These are phyloP conservation scores for Yueomyces sp. DNA, from an alignment of 1,139 yeast species.

Conservation along the genomic window DNA sequence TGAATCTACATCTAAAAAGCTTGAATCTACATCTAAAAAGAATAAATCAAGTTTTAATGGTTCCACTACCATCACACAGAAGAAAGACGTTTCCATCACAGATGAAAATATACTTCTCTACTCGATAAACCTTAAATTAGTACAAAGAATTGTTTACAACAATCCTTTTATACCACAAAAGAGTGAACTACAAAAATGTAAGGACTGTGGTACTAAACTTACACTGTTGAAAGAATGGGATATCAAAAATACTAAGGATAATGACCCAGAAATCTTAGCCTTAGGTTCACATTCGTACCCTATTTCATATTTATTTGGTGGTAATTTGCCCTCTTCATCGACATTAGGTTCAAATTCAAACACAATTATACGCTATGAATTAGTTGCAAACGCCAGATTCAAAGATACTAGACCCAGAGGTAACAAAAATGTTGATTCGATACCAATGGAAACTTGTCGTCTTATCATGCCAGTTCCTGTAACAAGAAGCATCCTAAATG, in stretches of 20 bases:
- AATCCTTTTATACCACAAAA: conserved; percentile 50
- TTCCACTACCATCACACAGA: no score
- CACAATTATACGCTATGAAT: conserved; percentile 55
- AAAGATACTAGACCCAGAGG: conserved; percentile 21
- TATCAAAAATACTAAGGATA: conserved; percentile 39
- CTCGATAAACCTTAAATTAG: conserved; percentile 47
- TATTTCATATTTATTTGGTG: conserved; percentile 84
- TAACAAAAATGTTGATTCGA: conserved; percentile 6
- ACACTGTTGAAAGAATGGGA: conserved; percentile 43
- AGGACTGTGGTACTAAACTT: conserved; percentile 38
- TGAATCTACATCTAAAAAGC: no score
- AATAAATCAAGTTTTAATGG: no score
- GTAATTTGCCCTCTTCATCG: conserved; percentile 76
- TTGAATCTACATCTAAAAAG: no score
- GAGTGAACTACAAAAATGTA: conserved; percentile 35
- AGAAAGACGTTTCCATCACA: conserved; percentile 10
- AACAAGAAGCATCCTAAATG: conserved; percentile 64
- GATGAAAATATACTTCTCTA: conserved; percentile 25
- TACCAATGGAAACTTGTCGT: conserved; percentile 22
- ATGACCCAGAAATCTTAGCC: conserved; percentile 33
- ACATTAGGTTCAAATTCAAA: conserved; percentile 44
- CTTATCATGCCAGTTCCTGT: conserved; percentile 61
- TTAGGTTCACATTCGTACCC: conserved; percentile 79
- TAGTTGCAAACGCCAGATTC: conserved; percentile 50
- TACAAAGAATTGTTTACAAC: conserved; percentile 53